Conservation (phyloP, 2,329 filamentous ascomycete species). For the Clonostachys chloroleuca region DNA sequence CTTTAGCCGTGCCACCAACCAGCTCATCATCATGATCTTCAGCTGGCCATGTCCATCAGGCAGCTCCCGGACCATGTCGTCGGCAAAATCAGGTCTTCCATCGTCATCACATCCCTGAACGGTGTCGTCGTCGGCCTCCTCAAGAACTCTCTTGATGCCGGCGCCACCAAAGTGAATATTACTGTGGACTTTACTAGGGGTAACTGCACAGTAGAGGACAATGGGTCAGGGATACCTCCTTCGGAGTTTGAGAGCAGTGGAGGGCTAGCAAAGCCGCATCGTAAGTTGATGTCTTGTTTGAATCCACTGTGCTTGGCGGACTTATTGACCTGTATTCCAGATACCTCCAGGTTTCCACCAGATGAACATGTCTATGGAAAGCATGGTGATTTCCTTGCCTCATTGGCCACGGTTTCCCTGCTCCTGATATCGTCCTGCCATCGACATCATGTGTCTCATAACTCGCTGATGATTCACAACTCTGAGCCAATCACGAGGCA, state of each 20-base stretch:
- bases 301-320: neutral
- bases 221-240: constrained; percentile 74
- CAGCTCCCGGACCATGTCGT: constrained; percentile 67
- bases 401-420: constrained; percentile 70
- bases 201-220: constrained; percentile 76
- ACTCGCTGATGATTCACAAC: constrained; percentile 66
- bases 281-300: constrained; percentile 39
- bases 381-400: constrained; percentile 72
- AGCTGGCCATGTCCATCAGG: constrained; percentile 55
- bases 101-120: constrained; percentile 71
- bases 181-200: constrained; percentile 72
- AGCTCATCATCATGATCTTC: neutral
- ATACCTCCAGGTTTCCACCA: constrained; percentile 69
- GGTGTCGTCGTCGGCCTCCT: constrained; percentile 68
- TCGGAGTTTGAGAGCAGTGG: constrained; percentile 68
- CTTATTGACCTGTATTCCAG: constrained; percentile 33
- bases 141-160: constrained; percentile 81
- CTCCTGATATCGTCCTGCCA: constrained; percentile 74
- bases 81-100: constrained; percentile 80
- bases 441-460: constrained; percentile 51
- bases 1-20: too few relatives aligned
- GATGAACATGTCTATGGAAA: constrained; percentile 53
- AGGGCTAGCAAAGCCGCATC: constrained; percentile 68
- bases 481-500: constrained; percentile 61
- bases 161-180: constrained; percentile 63